Base-by-base conservation (phyloP, 768 basidiomycete species). In the Termitomyces titanicus region DNA sequence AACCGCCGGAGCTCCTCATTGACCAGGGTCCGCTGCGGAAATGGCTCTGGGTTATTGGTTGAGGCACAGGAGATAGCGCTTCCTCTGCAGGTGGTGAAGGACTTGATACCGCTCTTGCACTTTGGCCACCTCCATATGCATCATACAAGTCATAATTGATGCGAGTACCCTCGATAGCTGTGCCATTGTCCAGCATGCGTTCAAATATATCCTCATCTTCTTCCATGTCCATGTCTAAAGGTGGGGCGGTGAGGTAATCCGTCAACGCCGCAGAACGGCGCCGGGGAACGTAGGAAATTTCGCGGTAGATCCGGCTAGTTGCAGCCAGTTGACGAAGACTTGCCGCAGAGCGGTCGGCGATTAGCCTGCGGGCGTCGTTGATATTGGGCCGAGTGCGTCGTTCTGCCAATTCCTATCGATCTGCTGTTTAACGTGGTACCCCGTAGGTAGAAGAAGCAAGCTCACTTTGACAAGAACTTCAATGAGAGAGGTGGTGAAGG, bases 391-490 rank as follows among this genome's bases (percentile, higher is more conserved):
- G 81, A 35, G 73, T 76, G 33, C 80, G 80, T 53, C 90, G 82
- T 60, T 91, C 89, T 8, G 89, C 87, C 38, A 91, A 65, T 78
- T 92, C 90, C 90, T 92, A 58, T 10, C 18, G 27, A 46, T 11
- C 22, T 40, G 12, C 34, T 20, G 37, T 46, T 46, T 60, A 43
- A 53, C 46, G 25, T 31, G 39, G 15, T 37, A 20, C 12, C 20
- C 6, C 47, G 18, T 10, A 24, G 39, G 44, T 15, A 46, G 45
- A 42, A 34, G 11, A 43, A 24, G 18, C 24, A 29, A 25, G 65
- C 81, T 68, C 63, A 92, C 90, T 73, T 87, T 88, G 64, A 92
- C 90, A 43, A 92, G 76, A 46, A 88, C 79, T 56, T 92, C 89
- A 55, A 91, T 72, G 47, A 92, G 66, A 0, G 86, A 79, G 5